Evolutionary conservation across 1,284 basidiomycete species (phyloP).

Genomic region (Meira nashicola): DNA sequence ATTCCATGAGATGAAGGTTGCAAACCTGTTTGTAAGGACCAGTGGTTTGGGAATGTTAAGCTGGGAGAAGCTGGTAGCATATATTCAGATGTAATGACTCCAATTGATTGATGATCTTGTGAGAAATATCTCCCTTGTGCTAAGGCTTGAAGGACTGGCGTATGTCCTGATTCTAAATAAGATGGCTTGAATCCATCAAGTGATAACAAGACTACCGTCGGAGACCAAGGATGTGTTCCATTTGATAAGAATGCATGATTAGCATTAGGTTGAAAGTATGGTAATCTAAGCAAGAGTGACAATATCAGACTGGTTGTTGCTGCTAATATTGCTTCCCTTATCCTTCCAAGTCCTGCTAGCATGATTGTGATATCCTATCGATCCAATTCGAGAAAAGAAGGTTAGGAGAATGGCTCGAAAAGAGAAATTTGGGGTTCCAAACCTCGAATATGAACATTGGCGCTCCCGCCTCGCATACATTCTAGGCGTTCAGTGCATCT

Average conservation of each 20-base stretch:
- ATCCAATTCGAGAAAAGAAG: too few species aligned
- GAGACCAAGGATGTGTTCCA: constrained; percentile 10
- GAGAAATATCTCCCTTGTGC: neutral
- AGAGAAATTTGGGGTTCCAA: too few species aligned
- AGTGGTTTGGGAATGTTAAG: constrained; percentile 68
- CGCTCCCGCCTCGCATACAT: neutral
- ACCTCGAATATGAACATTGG: neutral
- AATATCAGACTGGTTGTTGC: neutral
- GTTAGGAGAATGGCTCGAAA: too few species aligned
- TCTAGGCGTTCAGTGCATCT: neutral
- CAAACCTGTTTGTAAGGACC: constrained; percentile 55
- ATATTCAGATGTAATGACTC: neutral
- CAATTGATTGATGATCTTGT: neutral
- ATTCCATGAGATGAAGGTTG: constrained; percentile 64
- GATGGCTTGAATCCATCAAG: constrained; percentile 14
- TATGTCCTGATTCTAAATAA: constrained; percentile 1
- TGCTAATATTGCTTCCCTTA: neutral
- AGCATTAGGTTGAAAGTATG: too few species aligned
- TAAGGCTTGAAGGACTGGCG: neutral
- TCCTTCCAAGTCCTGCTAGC: neutral
- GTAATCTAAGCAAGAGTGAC: neutral
- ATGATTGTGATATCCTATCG: neutral
- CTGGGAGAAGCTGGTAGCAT: constrained; percentile 83
- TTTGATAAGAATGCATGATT: neutral
- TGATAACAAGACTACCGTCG: constrained; percentile 10